Percentiles rank a stretch among this genome's conserved stretches.
Conservation (phyloP, 1,284 basidiomycete species). For the Cyathus pygmaeus region DNA sequence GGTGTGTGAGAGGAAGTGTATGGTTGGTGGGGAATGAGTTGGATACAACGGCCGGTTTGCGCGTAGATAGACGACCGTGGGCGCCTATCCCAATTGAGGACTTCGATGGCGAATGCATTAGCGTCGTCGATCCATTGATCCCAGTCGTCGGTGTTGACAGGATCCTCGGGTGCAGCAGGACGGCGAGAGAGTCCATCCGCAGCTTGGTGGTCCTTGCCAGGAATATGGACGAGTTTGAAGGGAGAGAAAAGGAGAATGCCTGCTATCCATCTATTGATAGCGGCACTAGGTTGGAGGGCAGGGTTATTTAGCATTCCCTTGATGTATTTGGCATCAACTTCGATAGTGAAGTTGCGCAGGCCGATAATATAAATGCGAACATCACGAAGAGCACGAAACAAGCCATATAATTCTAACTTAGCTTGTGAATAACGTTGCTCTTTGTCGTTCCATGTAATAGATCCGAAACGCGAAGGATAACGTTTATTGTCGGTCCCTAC, state of each 20-base stretch:
- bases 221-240: conserved; percentile 46
- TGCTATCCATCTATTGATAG: conserved; percentile 54
- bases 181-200: conserved; percentile 46
- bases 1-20: background rate
- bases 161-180: conserved; percentile 10
- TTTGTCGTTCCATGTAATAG: conserved; percentile 44
- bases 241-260: conserved; percentile 44
- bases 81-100: background rate
- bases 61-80: no score
- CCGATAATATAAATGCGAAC: conserved; percentile 43
- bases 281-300: conserved; percentile 41
- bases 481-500: conserved; percentile 9
- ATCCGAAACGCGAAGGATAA: conserved; percentile 40
- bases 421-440: conserved; percentile 52
- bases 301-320: conserved; percentile 57
- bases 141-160: conserved; percentile 16
- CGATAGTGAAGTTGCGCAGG: conserved; percentile 42
- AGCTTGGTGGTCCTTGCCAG: conserved; percentile 29
- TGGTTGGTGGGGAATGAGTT: background rate
- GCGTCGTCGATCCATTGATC: conserved; percentile 40
- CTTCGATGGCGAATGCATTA: conserved; percentile 6
- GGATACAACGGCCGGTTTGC: background rate
- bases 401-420: conserved; percentile 52
- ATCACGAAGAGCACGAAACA: conserved; percentile 41
- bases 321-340: conserved; percentile 52